Percentiles rank a stretch among this genome's conserved stretches.
Conservation (phyloP, 345 rosid species). For the Aethionema arabicum region DNA sequence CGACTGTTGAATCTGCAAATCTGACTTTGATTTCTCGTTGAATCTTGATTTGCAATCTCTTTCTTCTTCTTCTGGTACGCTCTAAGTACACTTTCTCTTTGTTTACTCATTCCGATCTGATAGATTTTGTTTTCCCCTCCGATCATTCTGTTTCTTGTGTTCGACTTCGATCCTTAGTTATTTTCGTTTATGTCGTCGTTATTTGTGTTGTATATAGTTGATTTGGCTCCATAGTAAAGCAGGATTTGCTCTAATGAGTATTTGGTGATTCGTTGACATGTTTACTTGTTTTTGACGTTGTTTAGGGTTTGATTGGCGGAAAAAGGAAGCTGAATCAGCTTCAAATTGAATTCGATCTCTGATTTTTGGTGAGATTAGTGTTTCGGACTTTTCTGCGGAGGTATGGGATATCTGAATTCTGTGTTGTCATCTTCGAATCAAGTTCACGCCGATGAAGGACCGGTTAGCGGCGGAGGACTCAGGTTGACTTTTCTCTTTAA, state of each 20-base stretch:
- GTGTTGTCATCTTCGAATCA: slow-evolving; percentile 73
- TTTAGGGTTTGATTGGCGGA: slow-evolving; percentile 32
- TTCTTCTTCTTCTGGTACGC: slow-evolving; percentile 18
- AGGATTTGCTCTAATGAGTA: background rate
- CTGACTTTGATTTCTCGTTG: background rate
- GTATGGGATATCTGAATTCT: slow-evolving; percentile 82
- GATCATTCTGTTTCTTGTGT: background rate
- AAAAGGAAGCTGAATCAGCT: slow-evolving; percentile 28
- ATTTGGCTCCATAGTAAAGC: slow-evolving; percentile 11
- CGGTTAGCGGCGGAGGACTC: slow-evolving; percentile 91
- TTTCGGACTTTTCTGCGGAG: slow-evolving; percentile 21
- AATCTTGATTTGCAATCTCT: background rate
- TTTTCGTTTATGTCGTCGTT: background rate
- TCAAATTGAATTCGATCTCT: slow-evolving; percentile 14
- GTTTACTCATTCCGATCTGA: slow-evolving; percentile 19
- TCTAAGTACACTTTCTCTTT: background rate
- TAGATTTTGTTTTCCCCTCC: slow-evolving; percentile 8
- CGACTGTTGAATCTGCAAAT: slow-evolving; percentile 6
- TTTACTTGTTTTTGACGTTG: slow-evolving; percentile 16
- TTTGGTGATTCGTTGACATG: slow-evolving; percentile 15
- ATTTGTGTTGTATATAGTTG: background rate
- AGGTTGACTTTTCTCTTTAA: slow-evolving; percentile 44
- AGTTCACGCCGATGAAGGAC: slow-evolving; percentile 70
- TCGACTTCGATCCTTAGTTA: background rate
- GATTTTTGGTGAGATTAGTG: slow-evolving; percentile 33